Percentiles rank a stretch among this genome's conserved stretches.
Conservation (phyloP, 176 grass and related monocot species). For the Oryza australiensis region DNA sequence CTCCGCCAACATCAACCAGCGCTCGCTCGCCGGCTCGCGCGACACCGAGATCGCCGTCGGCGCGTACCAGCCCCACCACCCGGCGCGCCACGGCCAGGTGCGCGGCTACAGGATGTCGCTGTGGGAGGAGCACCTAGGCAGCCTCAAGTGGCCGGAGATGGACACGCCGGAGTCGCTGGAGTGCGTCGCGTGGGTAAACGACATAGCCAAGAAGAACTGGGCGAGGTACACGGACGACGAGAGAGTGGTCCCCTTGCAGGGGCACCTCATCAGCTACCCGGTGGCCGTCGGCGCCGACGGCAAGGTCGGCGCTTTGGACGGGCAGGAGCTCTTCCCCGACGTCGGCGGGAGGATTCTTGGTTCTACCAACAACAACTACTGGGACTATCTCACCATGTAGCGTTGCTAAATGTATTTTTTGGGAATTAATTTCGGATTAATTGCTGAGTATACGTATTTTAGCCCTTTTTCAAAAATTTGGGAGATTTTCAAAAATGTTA, state of each 20-base stretch:
- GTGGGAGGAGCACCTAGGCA: slow-evolving; percentile 74
- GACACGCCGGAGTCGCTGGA: slow-evolving; percentile 28
- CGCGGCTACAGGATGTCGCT: slow-evolving; percentile 57
- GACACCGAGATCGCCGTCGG: slow-evolving; percentile 94
- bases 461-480: too few species aligned
- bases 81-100: slow-evolving; percentile 41
- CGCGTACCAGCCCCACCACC: slow-evolving; percentile 63
- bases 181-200: slow-evolving; percentile 49
- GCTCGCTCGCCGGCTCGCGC: slow-evolving; percentile 68
- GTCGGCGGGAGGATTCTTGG: slow-evolving; percentile 56
- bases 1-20: slow-evolving; percentile 94
- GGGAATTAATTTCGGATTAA: too few species aligned
- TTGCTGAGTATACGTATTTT: too few species aligned
- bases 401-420: too few species aligned
- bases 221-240: slow-evolving; percentile 1
- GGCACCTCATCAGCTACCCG: slow-evolving; percentile 60
- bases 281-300: slow-evolving; percentile 35
- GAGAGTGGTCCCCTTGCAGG: neutral
- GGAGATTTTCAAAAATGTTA: too few species aligned
- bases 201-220: slow-evolving; percentile 45
- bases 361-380: slow-evolving; percentile 36
- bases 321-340: slow-evolving; percentile 53
- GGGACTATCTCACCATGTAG: slow-evolving; percentile 62
- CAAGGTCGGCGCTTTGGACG: neutral
- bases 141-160: neutral